phyloP scores from a whole-genome alignment of 2,329 filamentous ascomycete species.

The Colletotrichum lindemuthianum region DNA sequence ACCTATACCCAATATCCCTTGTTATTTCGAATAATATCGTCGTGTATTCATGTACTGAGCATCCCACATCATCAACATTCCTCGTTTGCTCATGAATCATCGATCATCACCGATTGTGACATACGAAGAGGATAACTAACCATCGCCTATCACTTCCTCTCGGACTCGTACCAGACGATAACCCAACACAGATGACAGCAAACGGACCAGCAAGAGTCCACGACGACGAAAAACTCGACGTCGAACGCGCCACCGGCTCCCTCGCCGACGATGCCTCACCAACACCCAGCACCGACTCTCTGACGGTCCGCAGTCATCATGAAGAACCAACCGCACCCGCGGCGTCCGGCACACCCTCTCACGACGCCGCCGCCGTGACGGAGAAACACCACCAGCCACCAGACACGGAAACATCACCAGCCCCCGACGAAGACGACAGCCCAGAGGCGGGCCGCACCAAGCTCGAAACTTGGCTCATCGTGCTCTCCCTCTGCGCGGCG shows the following conservation, averaged over 20 bases:
- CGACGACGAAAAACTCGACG: slow-evolving; percentile 33
- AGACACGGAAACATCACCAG: too few species aligned
- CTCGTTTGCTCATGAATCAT: too few species aligned
- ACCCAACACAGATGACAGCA: slow-evolving; percentile 19
- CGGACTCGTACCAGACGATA: background rate
- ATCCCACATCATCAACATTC: too few species aligned
- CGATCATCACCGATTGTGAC: too few species aligned
- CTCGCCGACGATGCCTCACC: slow-evolving; percentile 11
- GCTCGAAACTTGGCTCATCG: slow-evolving; percentile 45
- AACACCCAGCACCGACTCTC: slow-evolving; percentile 23
- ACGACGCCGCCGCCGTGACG: background rate
- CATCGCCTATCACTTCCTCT: background rate
- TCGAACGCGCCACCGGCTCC: slow-evolving; percentile 25
- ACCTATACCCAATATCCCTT: too few species aligned
- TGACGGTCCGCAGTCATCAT: slow-evolving; percentile 12
- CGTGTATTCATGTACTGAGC: too few species aligned
- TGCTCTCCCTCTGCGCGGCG: slow-evolving; percentile 36
- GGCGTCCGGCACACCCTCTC: slow-evolving; percentile 3
- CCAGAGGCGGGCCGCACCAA: slow-evolving; percentile 50
- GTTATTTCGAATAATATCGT: too few species aligned
- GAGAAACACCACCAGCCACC: too few species aligned
- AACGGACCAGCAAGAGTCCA: slow-evolving; percentile 3
- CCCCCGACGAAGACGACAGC: slow-evolving; percentile 12
- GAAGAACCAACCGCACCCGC: background rate
- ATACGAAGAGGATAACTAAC: too few species aligned